Evolutionary conservation across 2,329 filamentous ascomycete species (phyloP), one percentile per base, ranked within the genome.

Genomic region (Trichoderma hamatum): DNA sequence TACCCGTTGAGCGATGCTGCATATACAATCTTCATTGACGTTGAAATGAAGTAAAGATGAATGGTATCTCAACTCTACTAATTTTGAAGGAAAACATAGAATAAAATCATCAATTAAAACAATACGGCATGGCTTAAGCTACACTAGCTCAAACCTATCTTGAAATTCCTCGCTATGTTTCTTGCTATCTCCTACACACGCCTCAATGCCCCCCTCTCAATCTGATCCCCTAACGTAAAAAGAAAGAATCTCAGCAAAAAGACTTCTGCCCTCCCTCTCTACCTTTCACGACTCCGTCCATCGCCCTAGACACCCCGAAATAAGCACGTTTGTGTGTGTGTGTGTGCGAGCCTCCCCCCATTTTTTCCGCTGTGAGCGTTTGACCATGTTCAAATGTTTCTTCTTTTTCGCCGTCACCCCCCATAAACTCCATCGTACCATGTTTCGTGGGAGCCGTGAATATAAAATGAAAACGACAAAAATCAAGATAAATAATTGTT

Each of bases 401-500:
- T 10, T 43, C 32, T 34, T 43, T 68, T 49, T 59, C 63, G 63
- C 63, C 67, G 39, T 56, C 67, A 14, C 19, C 49, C 39, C 46
- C 39, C 65, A 49, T 54, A 61, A 43, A 67, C 65, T 67, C 67
- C 67, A 64, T 69, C 67, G 60, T 69, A 65, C 51, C 34, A 30
- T 64, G 32, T 54, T 10, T 61, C 67, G 26, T 69, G 58, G 39
- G 63, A 67, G 67, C 67, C 60, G 59, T 69, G 43, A 67, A 43
- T 54, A 54, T 49, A 28, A 7, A 43, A 14, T 52, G 7, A 19
- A 43, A 43, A 43, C 30, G 30, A 30, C n/a, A 30, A 30, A 30
- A 30, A 3, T 30, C 5, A 30, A 54, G 43, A 43, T 21, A 54
- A 43, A 30, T 10, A 65, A n/a, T 32, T 43, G 6, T 14, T 5